Conservation (phyloP, 345 rosid genomes). For the Corchorus olitorius region DNA sequence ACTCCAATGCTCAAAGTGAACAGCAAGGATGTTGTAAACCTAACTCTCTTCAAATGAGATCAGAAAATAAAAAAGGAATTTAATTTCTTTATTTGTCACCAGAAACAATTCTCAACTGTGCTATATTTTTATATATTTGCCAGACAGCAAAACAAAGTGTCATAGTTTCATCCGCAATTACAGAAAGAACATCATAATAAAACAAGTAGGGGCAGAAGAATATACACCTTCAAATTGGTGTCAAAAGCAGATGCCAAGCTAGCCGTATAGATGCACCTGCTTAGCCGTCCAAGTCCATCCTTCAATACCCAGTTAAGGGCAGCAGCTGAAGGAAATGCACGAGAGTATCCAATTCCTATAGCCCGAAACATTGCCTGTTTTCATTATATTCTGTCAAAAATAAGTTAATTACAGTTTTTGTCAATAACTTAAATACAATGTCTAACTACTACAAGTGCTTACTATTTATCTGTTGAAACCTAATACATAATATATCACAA, state of each 20-base stretch:
- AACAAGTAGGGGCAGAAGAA: not conserved
- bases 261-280: slow-evolving; percentile 93
- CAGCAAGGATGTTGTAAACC: slow-evolving; percentile 78
- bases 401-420: slow-evolving; percentile 6
- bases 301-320: slow-evolving; percentile 92
- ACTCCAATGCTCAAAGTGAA: slow-evolving; percentile 91
- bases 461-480: not conserved
- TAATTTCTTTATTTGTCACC: slow-evolving; percentile 13
- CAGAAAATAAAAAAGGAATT: slow-evolving; percentile 9
- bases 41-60: slow-evolving; percentile 61
- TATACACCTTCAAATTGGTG: slow-evolving; percentile 78
- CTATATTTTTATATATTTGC: slow-evolving; percentile 6
- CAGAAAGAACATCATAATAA: not conserved
- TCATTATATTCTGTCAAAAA: slow-evolving; percentile 18
- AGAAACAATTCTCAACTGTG: not conserved
- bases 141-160: slow-evolving; percentile 5
- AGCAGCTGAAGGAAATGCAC: slow-evolving; percentile 84
- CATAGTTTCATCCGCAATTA: not conserved
- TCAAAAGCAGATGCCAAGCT: slow-evolving; percentile 86
- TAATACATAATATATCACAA: not conserved
- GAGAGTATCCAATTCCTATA: slow-evolving; percentile 82
- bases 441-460: not conserved
- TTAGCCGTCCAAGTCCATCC: slow-evolving; percentile 85
- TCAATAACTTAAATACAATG: not conserved
- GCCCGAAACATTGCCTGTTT: slow-evolving; percentile 88